Percentiles rank a stretch among this genome's conserved stretches.
Evolutionary conservation across 495 filamentous ascomycete species (phyloP).

Genomic region (Penicillium coffeae): DNA sequence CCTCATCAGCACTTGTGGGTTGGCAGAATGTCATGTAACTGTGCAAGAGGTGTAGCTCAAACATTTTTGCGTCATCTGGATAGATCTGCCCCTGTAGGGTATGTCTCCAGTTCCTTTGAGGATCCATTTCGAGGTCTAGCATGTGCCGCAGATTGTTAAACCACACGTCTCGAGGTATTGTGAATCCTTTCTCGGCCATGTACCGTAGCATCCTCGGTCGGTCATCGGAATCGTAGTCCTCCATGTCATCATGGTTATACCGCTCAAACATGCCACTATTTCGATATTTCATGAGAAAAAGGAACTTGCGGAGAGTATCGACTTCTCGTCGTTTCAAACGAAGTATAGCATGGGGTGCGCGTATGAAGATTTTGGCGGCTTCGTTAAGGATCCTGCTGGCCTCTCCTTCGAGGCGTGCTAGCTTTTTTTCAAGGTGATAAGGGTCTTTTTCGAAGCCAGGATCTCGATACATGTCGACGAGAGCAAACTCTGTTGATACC

Average conservation of each 20-base stretch:
- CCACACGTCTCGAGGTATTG: neutral
- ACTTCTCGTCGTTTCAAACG: neutral
- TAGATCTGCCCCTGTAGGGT: neutral
- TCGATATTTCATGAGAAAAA: conserved; percentile 1
- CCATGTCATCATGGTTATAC: neutral
- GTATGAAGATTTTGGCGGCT: no score
- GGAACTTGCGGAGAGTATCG: neutral
- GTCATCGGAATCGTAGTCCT: neutral
- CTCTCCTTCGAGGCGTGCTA: no score
- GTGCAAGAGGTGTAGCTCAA: neutral
- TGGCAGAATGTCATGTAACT: no score
- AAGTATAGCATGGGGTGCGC: neutral
- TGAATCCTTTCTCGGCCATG: neutral
- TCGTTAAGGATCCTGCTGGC: no score
- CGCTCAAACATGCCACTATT: neutral
- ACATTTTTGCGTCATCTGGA: neutral
- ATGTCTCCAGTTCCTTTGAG: neutral
- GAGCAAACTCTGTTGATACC: neutral
- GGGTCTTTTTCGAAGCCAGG: neutral
- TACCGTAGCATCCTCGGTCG: neutral
- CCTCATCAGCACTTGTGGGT: no score
- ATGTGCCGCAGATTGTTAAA: neutral
- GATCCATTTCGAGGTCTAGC: neutral
- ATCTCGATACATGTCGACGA: neutral
- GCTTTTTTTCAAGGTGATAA: neutral